Conservation (phyloP, 441 rosid species). For the Euphorbia neoarborescens region DNA sequence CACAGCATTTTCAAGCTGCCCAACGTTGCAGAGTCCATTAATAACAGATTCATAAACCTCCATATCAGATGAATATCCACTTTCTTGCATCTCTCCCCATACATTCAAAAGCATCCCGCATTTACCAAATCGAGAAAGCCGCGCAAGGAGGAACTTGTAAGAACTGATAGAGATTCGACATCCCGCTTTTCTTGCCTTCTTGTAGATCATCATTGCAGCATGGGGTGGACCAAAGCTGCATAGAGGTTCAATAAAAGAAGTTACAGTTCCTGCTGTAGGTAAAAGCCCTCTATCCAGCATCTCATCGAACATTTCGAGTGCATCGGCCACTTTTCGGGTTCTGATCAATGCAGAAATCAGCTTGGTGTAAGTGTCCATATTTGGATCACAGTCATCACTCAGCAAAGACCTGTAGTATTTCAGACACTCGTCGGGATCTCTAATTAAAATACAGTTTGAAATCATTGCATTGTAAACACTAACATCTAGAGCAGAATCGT, state of each 20-base stretch:
- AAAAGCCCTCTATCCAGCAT: constrained; percentile 52
- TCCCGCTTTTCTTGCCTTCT: constrained; percentile 62
- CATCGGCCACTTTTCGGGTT: constrained; percentile 72
- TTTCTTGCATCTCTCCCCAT: constrained; percentile 82
- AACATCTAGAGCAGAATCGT: constrained; percentile 40
- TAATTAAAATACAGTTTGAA: constrained; percentile 42
- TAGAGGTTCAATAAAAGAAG: constrained; percentile 56
- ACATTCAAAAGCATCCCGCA: constrained; percentile 68
- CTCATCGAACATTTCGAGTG: constrained; percentile 73
- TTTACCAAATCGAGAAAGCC: constrained; percentile 84
- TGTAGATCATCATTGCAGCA: constrained; percentile 70
- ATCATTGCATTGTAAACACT: constrained; percentile 69
- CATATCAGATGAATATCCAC: constrained; percentile 52
- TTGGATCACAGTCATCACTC: constrained; percentile 42
- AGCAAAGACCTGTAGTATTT: constrained; percentile 47
- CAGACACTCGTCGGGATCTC: constrained; percentile 50
- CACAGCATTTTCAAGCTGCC: constrained; percentile 81
- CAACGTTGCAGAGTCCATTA: constrained; percentile 75
- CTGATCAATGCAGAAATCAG: constrained; percentile 65
- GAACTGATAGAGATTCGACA: constrained; percentile 56
- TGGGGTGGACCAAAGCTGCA: constrained; percentile 88
- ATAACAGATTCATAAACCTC: constrained; percentile 78
- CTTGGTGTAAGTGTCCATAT: constrained; percentile 49
- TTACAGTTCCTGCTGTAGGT: constrained; percentile 56
- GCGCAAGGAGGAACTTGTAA: constrained; percentile 65